Percentiles rank a stretch among this genome's conserved stretches.
These are phyloP conservation scores for Zostera marina DNA, from an alignment of 116 monocot species.

Conservation along the genomic window DNA sequence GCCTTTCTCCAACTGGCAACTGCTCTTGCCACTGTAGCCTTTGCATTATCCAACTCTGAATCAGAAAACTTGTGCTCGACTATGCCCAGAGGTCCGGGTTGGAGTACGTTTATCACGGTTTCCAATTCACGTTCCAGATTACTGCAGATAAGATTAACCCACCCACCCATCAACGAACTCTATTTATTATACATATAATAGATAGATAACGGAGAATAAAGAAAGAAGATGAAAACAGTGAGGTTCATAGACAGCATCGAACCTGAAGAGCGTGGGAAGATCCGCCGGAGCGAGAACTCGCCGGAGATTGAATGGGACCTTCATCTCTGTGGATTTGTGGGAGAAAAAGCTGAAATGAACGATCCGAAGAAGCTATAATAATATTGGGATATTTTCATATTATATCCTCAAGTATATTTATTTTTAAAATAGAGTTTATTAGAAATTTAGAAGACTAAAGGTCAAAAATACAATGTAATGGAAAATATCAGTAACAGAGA, in stretches of 20 bases:
- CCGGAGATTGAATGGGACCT: background rate
- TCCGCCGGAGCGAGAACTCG: constrained; percentile 1
- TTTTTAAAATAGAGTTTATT: no score
- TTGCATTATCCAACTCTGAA: constrained; percentile 41
- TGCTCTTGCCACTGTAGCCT: constrained; percentile 33
- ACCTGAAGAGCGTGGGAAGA: constrained; percentile 1
- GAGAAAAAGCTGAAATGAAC: no score
- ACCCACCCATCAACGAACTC: background rate
- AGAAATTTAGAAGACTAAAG: no score
- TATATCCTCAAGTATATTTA: no score
- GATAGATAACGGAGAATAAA: background rate
- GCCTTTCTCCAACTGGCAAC: constrained; percentile 38
- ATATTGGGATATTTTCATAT: no score
- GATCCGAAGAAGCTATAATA: no score
- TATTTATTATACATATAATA: background rate
- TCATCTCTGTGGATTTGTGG: no score
- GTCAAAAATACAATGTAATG: no score
- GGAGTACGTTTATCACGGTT: constrained; percentile 59
- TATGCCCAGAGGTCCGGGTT: constrained; percentile 72
- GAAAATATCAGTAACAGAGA: no score
- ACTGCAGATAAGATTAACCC: constrained; percentile 14
- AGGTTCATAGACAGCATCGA: background rate
- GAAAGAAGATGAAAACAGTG: background rate
- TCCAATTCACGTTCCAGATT: constrained; percentile 70
- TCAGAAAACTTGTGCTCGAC: constrained; percentile 78